Evolutionary conservation across 345 rosid species (phyloP).

Genomic region (Hypericum androsaemum): DNA sequence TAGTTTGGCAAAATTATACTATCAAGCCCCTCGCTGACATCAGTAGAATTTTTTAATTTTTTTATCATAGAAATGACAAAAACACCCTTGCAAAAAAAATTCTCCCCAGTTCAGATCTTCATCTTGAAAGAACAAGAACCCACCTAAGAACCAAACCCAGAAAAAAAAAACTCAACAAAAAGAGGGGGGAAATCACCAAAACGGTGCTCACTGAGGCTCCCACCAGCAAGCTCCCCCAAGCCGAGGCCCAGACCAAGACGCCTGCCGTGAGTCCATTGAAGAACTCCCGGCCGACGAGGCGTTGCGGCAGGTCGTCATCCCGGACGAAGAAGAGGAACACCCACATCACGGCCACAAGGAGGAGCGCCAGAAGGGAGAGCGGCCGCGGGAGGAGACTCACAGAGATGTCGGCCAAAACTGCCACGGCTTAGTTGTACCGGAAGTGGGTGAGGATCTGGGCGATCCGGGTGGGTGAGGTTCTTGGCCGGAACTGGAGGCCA

Average conservation of each 20-base stretch:
- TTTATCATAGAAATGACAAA: no score
- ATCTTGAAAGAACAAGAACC: no score
- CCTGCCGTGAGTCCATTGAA: constrained; percentile 37
- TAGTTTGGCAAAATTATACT: no score
- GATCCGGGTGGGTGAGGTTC: constrained; percentile 45
- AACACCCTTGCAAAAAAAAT: no score
- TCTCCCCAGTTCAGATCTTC: no score
- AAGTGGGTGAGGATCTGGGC: constrained; percentile 57
- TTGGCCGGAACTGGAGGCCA: constrained; percentile 37
- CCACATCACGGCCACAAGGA: constrained; percentile 43
- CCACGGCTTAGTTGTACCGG: constrained; percentile 38
- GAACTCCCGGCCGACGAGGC: constrained; percentile 25
- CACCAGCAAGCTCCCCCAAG: constrained; percentile 38
- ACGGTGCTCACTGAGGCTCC: constrained; percentile 23
- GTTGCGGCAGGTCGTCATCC: constrained; percentile 42
- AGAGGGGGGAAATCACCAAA: constrained; percentile 42
- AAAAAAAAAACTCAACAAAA: constrained; percentile 38
- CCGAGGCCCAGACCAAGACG: constrained; percentile 32
- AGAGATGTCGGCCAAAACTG: constrained; percentile 32
- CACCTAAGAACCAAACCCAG: no score
- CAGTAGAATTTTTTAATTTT: no score
- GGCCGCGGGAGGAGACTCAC: constrained; percentile 50
- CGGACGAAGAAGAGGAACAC: constrained; percentile 57
- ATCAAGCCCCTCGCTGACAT: no score
- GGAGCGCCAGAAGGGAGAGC: constrained; percentile 35